These are phyloP conservation scores for Barnettozyma californica DNA, from an alignment of 805 yeast genomes.

Conservation along the genomic window DNA sequence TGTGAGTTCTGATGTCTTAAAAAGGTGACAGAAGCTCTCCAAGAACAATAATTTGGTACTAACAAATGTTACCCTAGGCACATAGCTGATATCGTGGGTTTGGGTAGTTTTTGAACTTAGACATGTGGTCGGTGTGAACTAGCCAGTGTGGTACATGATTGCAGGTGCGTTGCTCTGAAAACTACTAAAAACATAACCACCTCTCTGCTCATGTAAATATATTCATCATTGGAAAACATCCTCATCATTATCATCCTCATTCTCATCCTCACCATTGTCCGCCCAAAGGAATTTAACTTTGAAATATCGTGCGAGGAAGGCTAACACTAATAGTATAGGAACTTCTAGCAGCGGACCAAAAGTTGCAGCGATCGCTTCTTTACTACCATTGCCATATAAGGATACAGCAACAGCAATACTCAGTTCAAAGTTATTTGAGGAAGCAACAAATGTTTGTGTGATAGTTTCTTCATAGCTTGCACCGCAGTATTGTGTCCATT, in stretches of 20 bases:
- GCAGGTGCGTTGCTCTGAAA: too few species aligned
- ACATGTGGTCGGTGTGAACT: too few species aligned
- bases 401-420: conserved; percentile 51
- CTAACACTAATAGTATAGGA: conserved; percentile 40
- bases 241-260: neutral
- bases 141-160: too few species aligned
- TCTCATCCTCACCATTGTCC: neutral
- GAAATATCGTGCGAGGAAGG: conserved; percentile 34
- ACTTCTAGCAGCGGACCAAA: conserved; percentile 58
- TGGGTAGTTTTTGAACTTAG: too few species aligned
- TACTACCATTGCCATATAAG: conserved; percentile 45
- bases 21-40: too few species aligned
- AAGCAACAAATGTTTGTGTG: conserved; percentile 52
- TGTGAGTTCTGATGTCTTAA: too few species aligned
- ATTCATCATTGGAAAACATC: neutral
- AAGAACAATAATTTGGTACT: too few species aligned
- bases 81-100: too few species aligned
- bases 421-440: conserved; percentile 46
- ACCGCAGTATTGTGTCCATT: conserved; percentile 25
- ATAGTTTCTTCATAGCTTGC: conserved; percentile 37
- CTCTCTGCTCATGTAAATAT: too few species aligned
- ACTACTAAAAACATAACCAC: too few species aligned
- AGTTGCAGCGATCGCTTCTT: conserved; percentile 53
- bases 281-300: conserved; percentile 5
- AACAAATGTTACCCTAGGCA: too few species aligned